Evolutionary conservation across 768 basidiomycete species (phyloP).

Genomic region (Pleurotus cornucopiae): DNA sequence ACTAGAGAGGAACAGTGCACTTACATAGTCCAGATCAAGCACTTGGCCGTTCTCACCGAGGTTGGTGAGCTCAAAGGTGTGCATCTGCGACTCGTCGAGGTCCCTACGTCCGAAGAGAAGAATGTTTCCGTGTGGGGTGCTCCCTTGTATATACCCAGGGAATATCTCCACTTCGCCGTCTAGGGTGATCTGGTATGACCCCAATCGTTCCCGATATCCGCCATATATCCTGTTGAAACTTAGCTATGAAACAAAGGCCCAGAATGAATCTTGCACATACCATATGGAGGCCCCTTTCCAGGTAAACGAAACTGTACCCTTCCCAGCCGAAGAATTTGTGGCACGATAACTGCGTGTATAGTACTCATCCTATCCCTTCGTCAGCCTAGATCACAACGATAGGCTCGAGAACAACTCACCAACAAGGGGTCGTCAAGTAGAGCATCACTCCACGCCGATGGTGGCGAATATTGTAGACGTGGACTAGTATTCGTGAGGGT

Average conservation of each 20-base stretch:
- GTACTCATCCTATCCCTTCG: not conserved
- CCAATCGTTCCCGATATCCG: conserved; percentile 9
- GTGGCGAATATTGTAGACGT: conserved; percentile 9
- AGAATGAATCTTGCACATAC: not conserved
- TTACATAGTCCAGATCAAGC: conserved; percentile 18
- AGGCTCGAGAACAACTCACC: not conserved
- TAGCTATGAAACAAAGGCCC: not conserved
- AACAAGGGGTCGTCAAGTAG: conserved; percentile 1
- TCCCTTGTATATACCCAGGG: conserved; percentile 5
- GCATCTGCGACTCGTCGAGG: not conserved
- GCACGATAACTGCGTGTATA: conserved; percentile 2
- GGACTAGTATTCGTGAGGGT: conserved; percentile 13
- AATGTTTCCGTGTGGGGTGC: not conserved
- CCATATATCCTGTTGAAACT: conserved; percentile 9
- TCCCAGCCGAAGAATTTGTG: conserved; percentile 7
- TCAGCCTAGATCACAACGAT: not conserved
- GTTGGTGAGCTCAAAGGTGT: conserved; percentile 1
- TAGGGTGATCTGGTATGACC: conserved; percentile 9
- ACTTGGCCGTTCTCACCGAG: conserved; percentile 5
- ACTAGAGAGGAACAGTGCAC: conserved; percentile 26
- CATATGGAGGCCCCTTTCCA: conserved; percentile 10
- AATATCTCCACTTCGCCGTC: not conserved
- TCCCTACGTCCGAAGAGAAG: not conserved
- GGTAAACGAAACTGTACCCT: conserved; percentile 7
- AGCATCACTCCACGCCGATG: conserved; percentile 7